Evolutionary conservation across 192 early-diverging fungal genomes (phyloP).

Genomic region (Coemansia asiatica): DNA sequence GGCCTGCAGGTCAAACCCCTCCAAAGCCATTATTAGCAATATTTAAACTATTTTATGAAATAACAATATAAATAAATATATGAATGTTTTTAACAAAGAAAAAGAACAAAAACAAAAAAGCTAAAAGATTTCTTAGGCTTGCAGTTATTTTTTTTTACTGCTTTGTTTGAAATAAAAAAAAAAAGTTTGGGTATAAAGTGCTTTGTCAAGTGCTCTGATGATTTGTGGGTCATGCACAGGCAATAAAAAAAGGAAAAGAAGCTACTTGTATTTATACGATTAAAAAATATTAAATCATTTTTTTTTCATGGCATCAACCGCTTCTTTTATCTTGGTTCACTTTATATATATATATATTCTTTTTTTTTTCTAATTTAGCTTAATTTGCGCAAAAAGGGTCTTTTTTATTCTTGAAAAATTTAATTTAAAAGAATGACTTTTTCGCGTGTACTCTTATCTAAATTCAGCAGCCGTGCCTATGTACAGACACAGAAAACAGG

Average conservation of each 20-base stretch:
- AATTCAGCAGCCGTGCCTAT: not conserved
- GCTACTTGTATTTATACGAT: too few species aligned
- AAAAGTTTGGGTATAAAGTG: too few species aligned
- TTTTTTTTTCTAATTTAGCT: not conserved
- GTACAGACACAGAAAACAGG: not conserved
- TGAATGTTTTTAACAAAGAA: not conserved
- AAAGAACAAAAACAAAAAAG: not conserved
- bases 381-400: not conserved
- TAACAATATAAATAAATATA: not conserved
- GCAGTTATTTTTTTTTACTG: too few species aligned
- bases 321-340: too few species aligned
- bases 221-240: too few species aligned
- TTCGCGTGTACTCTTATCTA: not conserved
- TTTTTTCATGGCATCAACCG: too few species aligned
- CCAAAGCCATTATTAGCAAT: constrained; percentile 31
- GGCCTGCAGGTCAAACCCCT: constrained; percentile 36
- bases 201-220: too few species aligned
- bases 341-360: too few species aligned
- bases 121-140: not conserved
- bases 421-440: not conserved
- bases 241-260: too few species aligned
- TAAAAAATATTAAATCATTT: too few species aligned
- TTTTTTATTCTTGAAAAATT: not conserved
- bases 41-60: not conserved
- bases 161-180: too few species aligned